Evolutionary conservation across 2,329 filamentous ascomycete genomes (phyloP), one percentile per base, ranked within the genome.

Genomic region (Ophiostoma quercus): DNA sequence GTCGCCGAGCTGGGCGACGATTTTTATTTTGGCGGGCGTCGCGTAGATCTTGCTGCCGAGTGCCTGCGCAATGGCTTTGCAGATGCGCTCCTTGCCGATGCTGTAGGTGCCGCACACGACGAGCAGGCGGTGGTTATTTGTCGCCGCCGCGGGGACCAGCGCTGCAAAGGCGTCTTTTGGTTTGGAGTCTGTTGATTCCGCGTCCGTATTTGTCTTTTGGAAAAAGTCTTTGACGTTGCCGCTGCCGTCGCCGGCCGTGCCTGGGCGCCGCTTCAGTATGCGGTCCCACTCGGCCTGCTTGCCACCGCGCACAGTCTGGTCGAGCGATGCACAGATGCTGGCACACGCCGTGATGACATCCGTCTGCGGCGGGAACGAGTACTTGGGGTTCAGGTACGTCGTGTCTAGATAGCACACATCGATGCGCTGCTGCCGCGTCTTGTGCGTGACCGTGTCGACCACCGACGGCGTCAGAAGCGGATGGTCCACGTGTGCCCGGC

Each of bases 391-490:
- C 12, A 99, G 85, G 77, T 99, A 99, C 0, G 95, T 99, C 0
- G 95, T 99, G 77, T 99, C 95, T 9, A 99, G 87, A 77, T 99
- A 99, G 80, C 95, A 98, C 37, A 94, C 88, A 76, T 99, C 94
- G 69, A 99, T 93, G 75, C 90, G 92, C 77, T 98, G 95, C 76
- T 95, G 90, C 71, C 84, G 88, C 1, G 81, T 82, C 77, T 90
- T 91, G 1, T 92, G 91, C 0, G 91, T 34, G 16, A 66, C 81
- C 2, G 84, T 82, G 75, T 97, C 91, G 19, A 89, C 75, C 0
- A 89, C 82, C 32, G 96, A 88, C 0, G 95, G 92, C 73, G 88
- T 88, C 3, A 99, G 82, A 0, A 95, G 83, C 1, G 92, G 90
- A 79, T 99, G 95, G 57, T 86, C 83, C 7, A 97, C 82, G 76